Conservation (phyloP, 768 basidiomycete species). For the Lactarius pseudohatsudake region DNA sequence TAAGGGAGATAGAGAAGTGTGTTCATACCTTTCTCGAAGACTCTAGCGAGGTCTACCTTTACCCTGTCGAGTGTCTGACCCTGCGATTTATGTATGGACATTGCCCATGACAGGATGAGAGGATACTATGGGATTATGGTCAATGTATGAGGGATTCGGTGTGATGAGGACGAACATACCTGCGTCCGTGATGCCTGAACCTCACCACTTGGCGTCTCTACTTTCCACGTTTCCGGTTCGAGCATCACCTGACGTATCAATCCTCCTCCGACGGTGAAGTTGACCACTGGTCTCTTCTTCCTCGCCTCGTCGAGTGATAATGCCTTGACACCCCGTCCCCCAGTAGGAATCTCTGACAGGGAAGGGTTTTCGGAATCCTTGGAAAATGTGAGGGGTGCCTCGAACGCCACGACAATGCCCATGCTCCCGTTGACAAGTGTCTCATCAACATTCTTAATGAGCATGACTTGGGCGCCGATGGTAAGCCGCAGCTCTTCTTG, state of each 20-base stretch:
- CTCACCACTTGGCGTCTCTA: conserved; percentile 85
- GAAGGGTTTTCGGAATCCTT: conserved; percentile 12
- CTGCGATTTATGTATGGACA: conserved; percentile 98
- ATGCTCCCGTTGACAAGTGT: conserved; percentile 92
- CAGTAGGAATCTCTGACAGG: not conserved
- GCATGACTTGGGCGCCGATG: conserved; percentile 86
- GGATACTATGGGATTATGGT: conserved; percentile 56
- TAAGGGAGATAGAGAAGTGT: not conserved
- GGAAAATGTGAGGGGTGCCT: conserved; percentile 44
- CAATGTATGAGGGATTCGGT: not conserved
- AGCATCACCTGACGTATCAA: conserved; percentile 56
- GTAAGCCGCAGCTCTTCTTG: conserved; percentile 67
- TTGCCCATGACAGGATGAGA: conserved; percentile 91
- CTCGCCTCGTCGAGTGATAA: conserved; percentile 15
- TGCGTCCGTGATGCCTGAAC: conserved; percentile 77
- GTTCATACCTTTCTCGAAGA: conserved; percentile 85
- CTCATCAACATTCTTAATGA: conserved; percentile 93
- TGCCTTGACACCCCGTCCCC: conserved; percentile 13
- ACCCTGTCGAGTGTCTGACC: conserved; percentile 95
- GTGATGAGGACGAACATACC: conserved; percentile 43
- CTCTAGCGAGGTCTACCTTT: conserved; percentile 87
- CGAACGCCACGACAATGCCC: conserved; percentile 80
- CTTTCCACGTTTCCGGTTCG: conserved; percentile 76
- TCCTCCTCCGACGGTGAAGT: conserved; percentile 66
- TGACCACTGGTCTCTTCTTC: conserved; percentile 65